phyloP scores from a whole-genome alignment of 306 rosid species.

The Hippophae tibetana region DNA sequence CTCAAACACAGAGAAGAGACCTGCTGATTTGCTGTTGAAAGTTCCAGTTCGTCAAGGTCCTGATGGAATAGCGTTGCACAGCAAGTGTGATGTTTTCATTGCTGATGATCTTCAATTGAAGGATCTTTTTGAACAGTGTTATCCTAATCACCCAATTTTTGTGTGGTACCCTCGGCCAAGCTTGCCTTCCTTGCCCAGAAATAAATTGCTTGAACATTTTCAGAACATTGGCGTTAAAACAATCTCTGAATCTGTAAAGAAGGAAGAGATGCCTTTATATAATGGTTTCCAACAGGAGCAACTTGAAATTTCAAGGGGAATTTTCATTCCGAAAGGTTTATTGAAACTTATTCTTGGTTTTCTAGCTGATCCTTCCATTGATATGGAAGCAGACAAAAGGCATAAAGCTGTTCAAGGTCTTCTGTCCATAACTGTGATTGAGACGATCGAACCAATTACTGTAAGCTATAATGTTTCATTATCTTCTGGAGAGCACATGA shows the following conservation, averaged over 20 bases:
- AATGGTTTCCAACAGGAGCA: conserved; percentile 13
- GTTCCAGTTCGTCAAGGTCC: conserved; percentile 37
- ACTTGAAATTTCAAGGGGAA: conserved; percentile 15
- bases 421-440: conserved; percentile 28
- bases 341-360: conserved; percentile 55
- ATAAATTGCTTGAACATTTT: conserved; percentile 35
- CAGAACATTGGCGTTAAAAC: conserved; percentile 42
- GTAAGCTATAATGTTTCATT: conserved; percentile 34
- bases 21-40: conserved; percentile 33
- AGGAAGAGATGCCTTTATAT: conserved; percentile 22
- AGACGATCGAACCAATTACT: conserved; percentile 30
- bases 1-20: conserved; percentile 17
- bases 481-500: conserved; percentile 25
- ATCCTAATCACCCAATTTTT: conserved; percentile 29
- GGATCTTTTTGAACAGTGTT: conserved; percentile 37
- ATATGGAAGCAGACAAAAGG: conserved; percentile 45
- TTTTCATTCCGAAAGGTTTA: conserved; percentile 32
- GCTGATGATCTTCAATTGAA: conserved; percentile 59
- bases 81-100: conserved; percentile 43
- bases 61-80: conserved; percentile 26
- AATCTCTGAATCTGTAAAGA: conserved; percentile 44
- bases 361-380: conserved; percentile 40
- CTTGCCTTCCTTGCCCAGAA: conserved; percentile 24
- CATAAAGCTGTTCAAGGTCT: conserved; percentile 43
- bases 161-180: conserved; percentile 60